These are phyloP conservation scores for Globisporangium irregulare DNA, from an alignment of 352 stramenopile species.

Conservation along the genomic window DNA sequence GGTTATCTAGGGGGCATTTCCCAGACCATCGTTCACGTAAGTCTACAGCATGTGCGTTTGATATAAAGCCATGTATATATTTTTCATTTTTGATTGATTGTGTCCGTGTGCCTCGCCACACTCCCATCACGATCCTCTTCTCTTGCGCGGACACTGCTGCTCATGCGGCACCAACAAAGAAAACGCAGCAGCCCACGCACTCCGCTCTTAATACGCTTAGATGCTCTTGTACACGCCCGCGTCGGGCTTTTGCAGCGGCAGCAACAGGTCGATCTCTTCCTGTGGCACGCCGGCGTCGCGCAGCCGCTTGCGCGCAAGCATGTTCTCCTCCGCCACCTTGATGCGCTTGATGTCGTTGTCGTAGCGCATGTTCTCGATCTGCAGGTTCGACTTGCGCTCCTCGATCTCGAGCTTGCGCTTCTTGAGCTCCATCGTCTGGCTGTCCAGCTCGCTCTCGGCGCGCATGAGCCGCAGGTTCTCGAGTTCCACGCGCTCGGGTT, in stretches of 20 bases:
- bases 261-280: conserved; percentile 17
- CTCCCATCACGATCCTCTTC: background rate
- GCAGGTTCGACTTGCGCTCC: conserved; percentile 10
- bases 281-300: conserved; percentile 29
- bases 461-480: conserved; percentile 12
- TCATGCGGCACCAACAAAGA: background rate
- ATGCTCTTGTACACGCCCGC: conserved; percentile 1
- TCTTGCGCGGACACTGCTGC: too few species aligned
- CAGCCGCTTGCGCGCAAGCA: conserved; percentile 42
- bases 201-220: background rate
- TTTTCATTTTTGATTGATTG: background rate
- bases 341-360: conserved; percentile 21
- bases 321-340: conserved; percentile 17
- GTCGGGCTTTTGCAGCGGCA: conserved; percentile 15
- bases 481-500: conserved; percentile 12
- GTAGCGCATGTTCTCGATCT: conserved; percentile 18
- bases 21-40: background rate
- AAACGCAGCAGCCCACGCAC: background rate
- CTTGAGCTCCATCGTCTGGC: conserved; percentile 9
- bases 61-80: background rate
- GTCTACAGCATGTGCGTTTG: background rate
- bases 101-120: too few species aligned
- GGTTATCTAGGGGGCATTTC: conserved; percentile 5
- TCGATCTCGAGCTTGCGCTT: conserved; percentile 11
- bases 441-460: conserved; percentile 5